Evolutionary conservation across 805 yeast genomes (phyloP), one percentile per base, ranked within the genome.

Genomic region (Millerozyma miso): DNA sequence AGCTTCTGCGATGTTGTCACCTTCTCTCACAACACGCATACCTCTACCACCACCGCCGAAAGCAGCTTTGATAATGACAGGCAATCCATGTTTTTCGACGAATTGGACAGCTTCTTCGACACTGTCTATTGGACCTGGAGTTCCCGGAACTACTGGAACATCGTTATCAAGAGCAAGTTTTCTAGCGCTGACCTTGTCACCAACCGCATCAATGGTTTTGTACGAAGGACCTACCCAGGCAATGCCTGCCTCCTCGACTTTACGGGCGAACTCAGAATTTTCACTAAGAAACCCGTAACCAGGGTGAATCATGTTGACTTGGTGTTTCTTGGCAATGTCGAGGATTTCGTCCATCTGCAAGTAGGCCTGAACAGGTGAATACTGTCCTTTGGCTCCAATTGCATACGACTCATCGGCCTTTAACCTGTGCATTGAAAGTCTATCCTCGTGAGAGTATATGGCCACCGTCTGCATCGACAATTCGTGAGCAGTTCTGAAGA

Each of bases 21-120:
- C 97, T 67, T 91, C 97, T 59, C 95, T 77, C 36, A 91, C 99
- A 40, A 91, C 99, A 73, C 99, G 83, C 98, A 91, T 93, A 79
- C 99, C 99, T 71, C 98, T 83, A 62, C 99, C 99, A 76, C 99
- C 99, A 71, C 99, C 99, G 65, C 99, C 99, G 60, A 86, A 93
- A 32, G 99, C 99, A 37, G 99, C 99, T 71, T 91, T 91, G 70
- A 91, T 89, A 68, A 91, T 91, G 38, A 93, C 98, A 6, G 99
- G 99, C 70, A 65, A 90, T 26, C 99, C 99, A 65, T 91, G 77
- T 68, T 88, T 60, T 36, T 70, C 78, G 31, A 90, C 97, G 60
- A 91, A 91, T 6, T 63, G 82, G 50, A 69, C 56, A 29, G 98
- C 98, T 57, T 91, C 88, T 44, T 75, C 83, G 18, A 83, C 83